Conservation (phyloP, 306 rosid genomes). For the Glycine latifolia region DNA sequence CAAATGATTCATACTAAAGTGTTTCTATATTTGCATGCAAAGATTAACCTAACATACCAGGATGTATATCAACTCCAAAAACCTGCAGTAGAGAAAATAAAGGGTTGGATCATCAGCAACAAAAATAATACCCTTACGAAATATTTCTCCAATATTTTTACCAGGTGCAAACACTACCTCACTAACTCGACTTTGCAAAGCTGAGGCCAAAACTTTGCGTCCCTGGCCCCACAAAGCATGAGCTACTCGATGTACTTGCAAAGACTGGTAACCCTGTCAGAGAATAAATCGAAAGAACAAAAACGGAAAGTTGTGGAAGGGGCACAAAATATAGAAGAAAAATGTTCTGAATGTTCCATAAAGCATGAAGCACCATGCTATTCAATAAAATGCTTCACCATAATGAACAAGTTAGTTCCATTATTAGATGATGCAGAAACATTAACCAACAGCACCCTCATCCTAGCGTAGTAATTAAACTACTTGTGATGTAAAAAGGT, state of each 20-base stretch:
- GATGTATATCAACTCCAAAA: conserved; percentile 80
- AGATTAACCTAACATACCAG: conserved; percentile 57
- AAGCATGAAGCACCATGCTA: background rate
- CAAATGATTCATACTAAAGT: background rate
- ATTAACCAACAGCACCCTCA: background rate
- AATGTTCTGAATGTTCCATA: background rate
- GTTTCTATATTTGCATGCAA: conserved; percentile 1
- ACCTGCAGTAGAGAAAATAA: conserved; percentile 58
- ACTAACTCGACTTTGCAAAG: conserved; percentile 74
- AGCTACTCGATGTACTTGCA: conserved; percentile 78
- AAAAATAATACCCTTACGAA: background rate
- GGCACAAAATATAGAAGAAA: background rate
- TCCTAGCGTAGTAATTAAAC: background rate
- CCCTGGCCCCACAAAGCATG: conserved; percentile 73
- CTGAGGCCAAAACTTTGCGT: conserved; percentile 69
- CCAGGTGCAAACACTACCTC: conserved; percentile 56
- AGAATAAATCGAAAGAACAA: background rate
- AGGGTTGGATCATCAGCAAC: conserved; percentile 14
- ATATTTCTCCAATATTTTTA: background rate
- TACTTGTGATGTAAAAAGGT: background rate
- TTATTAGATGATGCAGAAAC: background rate
- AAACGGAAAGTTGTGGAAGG: background rate
- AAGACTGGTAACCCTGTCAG: conserved; percentile 73
- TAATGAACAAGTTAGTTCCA: background rate
- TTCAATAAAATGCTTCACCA: conserved; percentile 3